Evolutionary conservation across 768 basidiomycete species (phyloP).

Genomic region (Trametes sanguinea): DNA sequence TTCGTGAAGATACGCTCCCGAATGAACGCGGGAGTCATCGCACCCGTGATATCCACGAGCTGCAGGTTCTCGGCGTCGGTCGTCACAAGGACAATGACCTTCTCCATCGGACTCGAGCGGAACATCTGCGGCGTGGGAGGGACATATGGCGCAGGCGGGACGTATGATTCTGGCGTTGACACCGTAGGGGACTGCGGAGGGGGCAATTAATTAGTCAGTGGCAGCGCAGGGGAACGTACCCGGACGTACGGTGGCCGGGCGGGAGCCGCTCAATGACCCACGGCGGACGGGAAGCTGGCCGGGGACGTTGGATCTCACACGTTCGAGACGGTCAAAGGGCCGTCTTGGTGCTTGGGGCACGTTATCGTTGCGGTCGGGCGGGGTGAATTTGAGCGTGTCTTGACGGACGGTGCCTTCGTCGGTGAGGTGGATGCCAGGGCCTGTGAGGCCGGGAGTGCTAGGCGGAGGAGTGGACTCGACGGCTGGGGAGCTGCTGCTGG

Average conservation of each 20-base stretch:
- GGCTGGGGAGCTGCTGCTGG: conserved; percentile 63
- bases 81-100: conserved; percentile 49
- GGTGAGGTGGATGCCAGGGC: conserved; percentile 44
- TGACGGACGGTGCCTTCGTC: conserved; percentile 41
- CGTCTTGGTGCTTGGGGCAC: conserved; percentile 31
- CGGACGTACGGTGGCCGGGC: conserved; percentile 35
- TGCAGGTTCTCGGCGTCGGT: conserved; percentile 75
- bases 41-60: conserved; percentile 69
- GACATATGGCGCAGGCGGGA: conserved; percentile 34
- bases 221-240: background rate
- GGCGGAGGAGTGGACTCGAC: conserved; percentile 74
- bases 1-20: conserved; percentile 81
- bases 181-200: conserved; percentile 30
- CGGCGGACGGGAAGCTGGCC: conserved; percentile 27
- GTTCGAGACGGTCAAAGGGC: conserved; percentile 25
- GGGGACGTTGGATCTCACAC: conserved; percentile 28
- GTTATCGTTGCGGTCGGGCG: conserved; percentile 25
- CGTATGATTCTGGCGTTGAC: conserved; percentile 30
- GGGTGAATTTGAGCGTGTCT: conserved; percentile 24
- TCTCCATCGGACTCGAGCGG: conserved; percentile 26
- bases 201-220: background rate
- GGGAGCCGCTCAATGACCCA: conserved; percentile 24
- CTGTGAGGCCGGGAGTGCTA: conserved; percentile 57
- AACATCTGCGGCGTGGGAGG: conserved; percentile 34
- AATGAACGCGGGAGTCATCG: conserved; percentile 65